Evolutionary conservation across 1,139 yeast genomes (phyloP), one percentile per base, ranked within the genome.

Genomic region (Zhuliangozyma blackwelliae): DNA sequence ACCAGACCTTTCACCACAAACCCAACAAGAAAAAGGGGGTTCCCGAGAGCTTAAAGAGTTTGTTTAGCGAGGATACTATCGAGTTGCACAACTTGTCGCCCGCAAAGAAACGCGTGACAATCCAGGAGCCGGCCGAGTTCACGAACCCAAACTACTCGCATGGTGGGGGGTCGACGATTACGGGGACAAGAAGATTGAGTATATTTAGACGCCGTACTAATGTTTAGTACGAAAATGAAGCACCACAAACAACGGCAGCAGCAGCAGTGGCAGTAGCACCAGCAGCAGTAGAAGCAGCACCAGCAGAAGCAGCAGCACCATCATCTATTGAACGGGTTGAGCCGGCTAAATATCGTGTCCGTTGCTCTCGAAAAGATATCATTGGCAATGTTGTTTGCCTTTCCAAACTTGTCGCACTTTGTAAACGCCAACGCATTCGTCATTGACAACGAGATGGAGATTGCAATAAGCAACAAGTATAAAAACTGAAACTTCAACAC

Each of bases 391-490:
- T 61, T 67, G 39, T 63, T 68, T n/a, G 95, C 95, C 55, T 79
- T 83, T 33, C 92, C 83, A 50, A 86, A 90, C 61, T 84, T 87
- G 57, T 90, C 97, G 61, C 97, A 88, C 49, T 86, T 75, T 26
- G 95, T 85, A 59, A 86, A 90, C 0, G 97, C 97, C 64, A 88
- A 68, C 0, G 95, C 84, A 57, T 90, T 90, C 36, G 94, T 86
- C 36, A 82, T 58, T 0, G 94, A 82, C 46, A 90, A 68, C 2
- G 80, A 73, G 19, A 85, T 59, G 1, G 95, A 88, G 40, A 89
- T 78, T 5, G 67, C 56, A 10, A 82, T 81, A 34, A 82, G 61
- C 22, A 83, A 64, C 44, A 87, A 65, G 53, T 94, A 87, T 38
- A 92, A 68, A 47, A 90, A 76, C 52, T 88, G 79, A 40, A 90